Evolutionary conservation across 2,329 filamentous ascomycete species (phyloP).

Genomic region (Colletotrichum euphorbiae): DNA sequence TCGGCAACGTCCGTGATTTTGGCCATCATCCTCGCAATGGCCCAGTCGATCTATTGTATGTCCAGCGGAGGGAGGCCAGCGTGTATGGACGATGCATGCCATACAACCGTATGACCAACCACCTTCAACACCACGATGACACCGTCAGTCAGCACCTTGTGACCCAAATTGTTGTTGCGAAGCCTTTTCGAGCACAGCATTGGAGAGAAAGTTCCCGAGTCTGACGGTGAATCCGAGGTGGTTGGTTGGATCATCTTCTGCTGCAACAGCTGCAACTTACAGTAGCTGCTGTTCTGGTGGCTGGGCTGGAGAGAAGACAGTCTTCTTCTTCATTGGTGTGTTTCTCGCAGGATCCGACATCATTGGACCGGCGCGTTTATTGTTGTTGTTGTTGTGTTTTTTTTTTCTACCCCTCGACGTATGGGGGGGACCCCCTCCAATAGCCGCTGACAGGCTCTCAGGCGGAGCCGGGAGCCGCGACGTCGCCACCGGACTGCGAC

Average conservation of each 20-base stretch:
- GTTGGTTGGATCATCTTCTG: background rate
- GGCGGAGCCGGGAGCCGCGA: conserved; percentile 7
- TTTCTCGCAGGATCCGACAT: conserved; percentile 15
- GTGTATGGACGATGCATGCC: background rate
- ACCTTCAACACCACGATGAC: background rate
- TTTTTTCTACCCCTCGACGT: background rate
- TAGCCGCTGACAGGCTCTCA: background rate
- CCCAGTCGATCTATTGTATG: background rate
- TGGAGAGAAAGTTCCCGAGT: background rate
- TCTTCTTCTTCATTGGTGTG: background rate
- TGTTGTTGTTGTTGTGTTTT: background rate
- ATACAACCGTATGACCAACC: background rate
- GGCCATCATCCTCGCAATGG: background rate
- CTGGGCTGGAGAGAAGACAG: background rate
- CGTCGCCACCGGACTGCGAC: background rate
- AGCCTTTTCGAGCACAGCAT: conserved; percentile 4
- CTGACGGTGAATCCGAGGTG: background rate
- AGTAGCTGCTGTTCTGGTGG: background rate
- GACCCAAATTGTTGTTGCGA: conserved; percentile 1
- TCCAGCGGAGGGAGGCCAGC: background rate
- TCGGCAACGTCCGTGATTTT: background rate
- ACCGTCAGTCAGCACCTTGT: background rate
- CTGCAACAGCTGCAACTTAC: background rate
- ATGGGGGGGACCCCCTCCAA: conserved; percentile 4
- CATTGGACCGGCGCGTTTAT: background rate